These are phyloP conservation scores for Talaromyces sp. DNA, from an alignment of 2,329 filamentous ascomycete genomes.

Conservation along the genomic window DNA sequence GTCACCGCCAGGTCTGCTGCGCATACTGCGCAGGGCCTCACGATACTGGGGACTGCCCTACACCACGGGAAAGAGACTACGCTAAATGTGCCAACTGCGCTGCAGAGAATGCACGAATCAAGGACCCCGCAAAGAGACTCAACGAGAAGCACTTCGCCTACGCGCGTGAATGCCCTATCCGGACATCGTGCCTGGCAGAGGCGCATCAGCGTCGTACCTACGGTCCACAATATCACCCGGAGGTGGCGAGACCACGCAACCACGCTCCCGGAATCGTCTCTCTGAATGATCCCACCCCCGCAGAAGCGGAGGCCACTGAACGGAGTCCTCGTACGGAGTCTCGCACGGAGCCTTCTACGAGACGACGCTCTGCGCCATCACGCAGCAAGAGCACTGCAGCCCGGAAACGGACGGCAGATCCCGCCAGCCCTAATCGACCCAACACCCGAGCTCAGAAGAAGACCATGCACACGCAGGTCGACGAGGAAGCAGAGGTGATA, in stretches of 20 bases:
- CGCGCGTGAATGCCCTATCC: neutral
- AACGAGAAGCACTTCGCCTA: neutral
- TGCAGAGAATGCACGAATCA: neutral
- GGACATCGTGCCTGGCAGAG: neutral
- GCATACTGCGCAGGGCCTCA: neutral
- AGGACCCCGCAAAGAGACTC: neutral
- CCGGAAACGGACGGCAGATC: neutral
- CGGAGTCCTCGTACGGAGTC: neutral
- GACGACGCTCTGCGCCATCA: neutral
- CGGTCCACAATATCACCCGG: neutral
- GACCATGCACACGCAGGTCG: neutral
- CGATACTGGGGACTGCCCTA: neutral
- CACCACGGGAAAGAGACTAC: neutral
- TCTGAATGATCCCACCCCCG: neutral
- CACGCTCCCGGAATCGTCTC: neutral
- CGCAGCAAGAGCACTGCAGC: slow-evolving; percentile 3
- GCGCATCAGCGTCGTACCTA: neutral
- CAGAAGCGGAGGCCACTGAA: neutral
- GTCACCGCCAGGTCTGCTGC: neutral
- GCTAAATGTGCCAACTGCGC: neutral
- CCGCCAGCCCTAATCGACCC: neutral
- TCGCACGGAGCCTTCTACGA: neutral
- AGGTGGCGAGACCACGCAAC: neutral
- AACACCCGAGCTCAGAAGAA: neutral
- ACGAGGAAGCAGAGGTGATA: neutral